These are phyloP conservation scores for Vitis hybrid DNA, from an alignment of 177 flowering plant species.

Conservation along the genomic window DNA sequence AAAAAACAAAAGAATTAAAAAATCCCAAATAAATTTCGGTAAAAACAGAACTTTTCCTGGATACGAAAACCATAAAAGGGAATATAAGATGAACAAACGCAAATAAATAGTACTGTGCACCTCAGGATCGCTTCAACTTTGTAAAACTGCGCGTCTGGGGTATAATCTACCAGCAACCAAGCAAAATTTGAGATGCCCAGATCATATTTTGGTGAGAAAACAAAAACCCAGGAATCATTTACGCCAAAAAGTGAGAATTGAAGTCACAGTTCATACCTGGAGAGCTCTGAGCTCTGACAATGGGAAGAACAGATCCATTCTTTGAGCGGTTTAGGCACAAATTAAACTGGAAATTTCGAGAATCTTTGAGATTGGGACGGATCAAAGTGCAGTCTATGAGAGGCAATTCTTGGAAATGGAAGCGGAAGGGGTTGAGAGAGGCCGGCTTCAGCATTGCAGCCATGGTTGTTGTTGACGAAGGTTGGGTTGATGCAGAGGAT, in stretches of 20 bases:
- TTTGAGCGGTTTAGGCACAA: conserved; percentile 20
- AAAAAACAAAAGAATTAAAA: not conserved
- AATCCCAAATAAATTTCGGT: not conserved
- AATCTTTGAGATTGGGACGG: conserved; percentile 9
- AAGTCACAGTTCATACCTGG: conserved; percentile 30
- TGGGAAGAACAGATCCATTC: conserved; percentile 32
- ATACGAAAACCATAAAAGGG: not conserved
- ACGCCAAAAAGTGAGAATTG: not conserved
- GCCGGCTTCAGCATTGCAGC: conserved; percentile 27
- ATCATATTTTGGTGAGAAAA: conserved; percentile 1
- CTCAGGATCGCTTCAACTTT: conserved; percentile 91
- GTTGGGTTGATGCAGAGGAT: not conserved
- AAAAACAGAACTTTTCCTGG: not conserved
- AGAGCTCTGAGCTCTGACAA: conserved; percentile 54
- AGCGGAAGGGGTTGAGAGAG: conserved; percentile 12
- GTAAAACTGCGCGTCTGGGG: conserved; percentile 77
- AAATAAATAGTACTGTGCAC: conserved; percentile 23
- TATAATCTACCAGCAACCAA: conserved; percentile 41
- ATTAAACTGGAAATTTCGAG: conserved; percentile 20
- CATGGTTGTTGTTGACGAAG: conserved; percentile 11
- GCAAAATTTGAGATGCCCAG: conserved; percentile 5
- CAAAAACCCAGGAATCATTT: not conserved
- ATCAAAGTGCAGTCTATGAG: conserved; percentile 13
- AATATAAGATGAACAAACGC: not conserved
- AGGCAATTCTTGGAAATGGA: conserved; percentile 11